These are phyloP conservation scores for Pachyrhizus erosus DNA, from an alignment of 306 rosid genomes.

Conservation along the genomic window DNA sequence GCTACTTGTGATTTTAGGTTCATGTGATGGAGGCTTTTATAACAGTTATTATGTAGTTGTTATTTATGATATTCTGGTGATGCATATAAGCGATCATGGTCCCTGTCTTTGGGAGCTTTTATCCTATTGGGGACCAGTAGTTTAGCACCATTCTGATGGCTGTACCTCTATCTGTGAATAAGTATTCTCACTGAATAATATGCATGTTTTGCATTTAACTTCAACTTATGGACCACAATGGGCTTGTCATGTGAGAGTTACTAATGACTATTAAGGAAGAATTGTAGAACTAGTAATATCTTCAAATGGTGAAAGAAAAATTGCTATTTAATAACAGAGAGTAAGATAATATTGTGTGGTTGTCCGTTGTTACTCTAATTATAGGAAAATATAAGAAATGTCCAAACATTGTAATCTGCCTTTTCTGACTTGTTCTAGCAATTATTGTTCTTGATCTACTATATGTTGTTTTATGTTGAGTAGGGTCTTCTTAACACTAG, in stretches of 20 bases:
- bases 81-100: constrained; percentile 22
- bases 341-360: constrained; percentile 12
- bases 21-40: constrained; percentile 18
- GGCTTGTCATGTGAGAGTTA: constrained; percentile 27
- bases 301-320: constrained; percentile 38
- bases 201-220: constrained; percentile 17
- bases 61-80: constrained; percentile 8
- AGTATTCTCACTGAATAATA: constrained; percentile 2
- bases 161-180: constrained; percentile 25
- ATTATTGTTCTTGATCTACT: constrained; percentile 23
- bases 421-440: constrained; percentile 10
- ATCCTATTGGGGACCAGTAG: constrained; percentile 40
- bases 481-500: constrained; percentile 4
- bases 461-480: constrained; percentile 9
- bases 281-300: constrained; percentile 20
- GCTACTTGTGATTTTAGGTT: constrained; percentile 32
- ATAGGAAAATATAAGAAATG: not conserved
- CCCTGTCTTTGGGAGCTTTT: constrained; percentile 38
- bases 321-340: not conserved
- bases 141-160: constrained; percentile 23
- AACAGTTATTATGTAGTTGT: not conserved
- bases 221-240: constrained; percentile 51
- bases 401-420: constrained; percentile 24
- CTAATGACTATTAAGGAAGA: constrained; percentile 27
- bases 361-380: constrained; percentile 7